Conservation (phyloP, 495 filamentous ascomycete species). For the Aspergillus heteromorphus region DNA sequence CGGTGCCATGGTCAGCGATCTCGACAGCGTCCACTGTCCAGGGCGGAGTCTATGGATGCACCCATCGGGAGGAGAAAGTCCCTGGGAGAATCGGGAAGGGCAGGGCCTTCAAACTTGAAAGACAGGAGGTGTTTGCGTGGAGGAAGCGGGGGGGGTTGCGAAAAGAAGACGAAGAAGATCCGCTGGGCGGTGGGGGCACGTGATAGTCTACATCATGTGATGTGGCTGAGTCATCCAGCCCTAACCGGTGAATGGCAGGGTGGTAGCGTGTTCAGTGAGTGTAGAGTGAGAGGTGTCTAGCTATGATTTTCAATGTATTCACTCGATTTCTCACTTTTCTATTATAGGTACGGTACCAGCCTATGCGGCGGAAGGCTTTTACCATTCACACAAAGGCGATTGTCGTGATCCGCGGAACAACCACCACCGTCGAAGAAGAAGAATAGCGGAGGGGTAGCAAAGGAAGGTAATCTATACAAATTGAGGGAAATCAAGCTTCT, state of each 20-base stretch:
- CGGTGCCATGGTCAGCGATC: constrained; percentile 46
- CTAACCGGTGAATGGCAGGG: too few species aligned
- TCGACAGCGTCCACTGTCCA: constrained; percentile 43
- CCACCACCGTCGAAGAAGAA: too few species aligned
- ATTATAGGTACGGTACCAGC: too few species aligned
- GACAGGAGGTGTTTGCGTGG: constrained; percentile 4
- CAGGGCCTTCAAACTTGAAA: constrained; percentile 26
- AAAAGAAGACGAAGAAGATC: constrained; percentile 3
- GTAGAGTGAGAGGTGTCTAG: not conserved
- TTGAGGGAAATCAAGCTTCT: too few species aligned
- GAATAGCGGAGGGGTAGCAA: too few species aligned
- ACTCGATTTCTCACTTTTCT: too few species aligned
- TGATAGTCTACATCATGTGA: constrained; percentile 1
- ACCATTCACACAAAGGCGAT: too few species aligned
- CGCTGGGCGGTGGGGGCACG: not conserved
- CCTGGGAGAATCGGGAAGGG: constrained; percentile 23
- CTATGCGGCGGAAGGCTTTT: too few species aligned
- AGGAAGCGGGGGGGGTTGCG: constrained; percentile 9
- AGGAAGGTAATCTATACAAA: too few species aligned
- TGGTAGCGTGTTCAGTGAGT: too few species aligned
- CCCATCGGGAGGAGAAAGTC: constrained; percentile 39
- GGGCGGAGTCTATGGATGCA: constrained; percentile 30
- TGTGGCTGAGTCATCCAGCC: not conserved
- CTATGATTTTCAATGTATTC: not conserved
- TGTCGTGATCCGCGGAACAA: too few species aligned